Base-by-base conservation (phyloP, 768 basidiomycete genomes). In the Pulveroboletus sp. region DNA sequence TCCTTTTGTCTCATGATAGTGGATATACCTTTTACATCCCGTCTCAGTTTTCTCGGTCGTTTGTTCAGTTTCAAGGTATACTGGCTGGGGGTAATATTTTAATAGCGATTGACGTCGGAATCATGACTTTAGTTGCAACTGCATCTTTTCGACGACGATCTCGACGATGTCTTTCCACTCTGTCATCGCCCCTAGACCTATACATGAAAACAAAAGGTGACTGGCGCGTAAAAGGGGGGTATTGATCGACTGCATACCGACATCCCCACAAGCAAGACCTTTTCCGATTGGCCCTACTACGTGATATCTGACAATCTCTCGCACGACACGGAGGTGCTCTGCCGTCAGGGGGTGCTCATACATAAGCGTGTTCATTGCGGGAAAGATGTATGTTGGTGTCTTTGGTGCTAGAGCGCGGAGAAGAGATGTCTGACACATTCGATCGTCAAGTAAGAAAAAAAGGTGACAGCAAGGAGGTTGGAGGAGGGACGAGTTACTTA, bases 321-420 rank as follows among this genome's bases (percentile, higher is more conserved):
- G 75, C 6, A 95, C 77, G 35, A 87, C 62, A 21, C 81, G 77
- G 38, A 98, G 69, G 62, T 99, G 96, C 55, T 87, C 80, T 1
- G 81, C 78, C 0, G 94, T 97, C 39, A 98, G 76, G 17, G 93
- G 93, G 64, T 98, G 94, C 51, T 89, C 82, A 63, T 90, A 98
- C 95, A 99, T 99, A 57, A 91, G 74, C 4, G 96, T 98, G 67
- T 99, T 99, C 95, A 98, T 99, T 0, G 95, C 96, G 2, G 95
- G 95, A 63, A 94, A 98, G 33, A 97, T 69, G 61, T 86, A 92
- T 7, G 91, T 93, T 7, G 89, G 88, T 0, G 91, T 96, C 6
- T 79, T 76, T 0, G 93, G 89, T 3, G 88, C 75, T 0, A 95
- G 73, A 0, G 92, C 94, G 18, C 92, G 83, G 53, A 96, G 78